Percentiles rank a stretch among this genome's conserved stretches.
Conservation (phyloP, 2,329 filamentous ascomycete species). For the Arthrobotrys entomopaga region DNA sequence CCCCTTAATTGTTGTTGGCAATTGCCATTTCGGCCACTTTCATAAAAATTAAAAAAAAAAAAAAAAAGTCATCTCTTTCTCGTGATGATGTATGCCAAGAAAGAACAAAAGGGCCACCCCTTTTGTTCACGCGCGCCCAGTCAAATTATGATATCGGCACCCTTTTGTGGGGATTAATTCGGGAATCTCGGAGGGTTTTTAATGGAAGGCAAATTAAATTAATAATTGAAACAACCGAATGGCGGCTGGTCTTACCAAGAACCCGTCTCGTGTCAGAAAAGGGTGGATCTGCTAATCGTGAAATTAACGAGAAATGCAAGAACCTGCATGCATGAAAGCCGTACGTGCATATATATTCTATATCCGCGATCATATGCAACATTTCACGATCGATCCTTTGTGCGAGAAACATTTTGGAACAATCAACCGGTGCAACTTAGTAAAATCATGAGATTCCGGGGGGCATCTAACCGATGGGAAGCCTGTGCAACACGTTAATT, state of each 20-base stretch:
- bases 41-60: too few species aligned
- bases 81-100: slow-evolving; percentile 3
- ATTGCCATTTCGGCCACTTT: slow-evolving; percentile 17
- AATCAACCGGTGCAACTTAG: too few species aligned
- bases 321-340: slow-evolving; percentile 14
- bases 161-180: slow-evolving; percentile 14
- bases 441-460: too few species aligned
- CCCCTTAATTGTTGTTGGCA: slow-evolving; percentile 38
- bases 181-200: slow-evolving; percentile 26
- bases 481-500: too few species aligned
- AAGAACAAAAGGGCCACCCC: not conserved
- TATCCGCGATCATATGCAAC: slow-evolving; percentile 2
- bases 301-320: slow-evolving; percentile 28
- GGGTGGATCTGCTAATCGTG: slow-evolving; percentile 35
- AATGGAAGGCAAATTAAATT: slow-evolving; percentile 36
- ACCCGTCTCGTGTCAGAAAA: not conserved
- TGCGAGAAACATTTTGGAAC: too few species aligned
- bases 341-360: not conserved
- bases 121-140: not conserved
- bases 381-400: not conserved
- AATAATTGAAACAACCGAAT: slow-evolving; percentile 45
- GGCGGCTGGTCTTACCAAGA: slow-evolving; percentile 28
- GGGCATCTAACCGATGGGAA: too few species aligned
- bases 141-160: slow-evolving; percentile 17
- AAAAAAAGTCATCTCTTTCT: slow-evolving; percentile 53